Percentiles rank a stretch among this genome's conserved stretches.
These are phyloP conservation scores for Stachybotrys elegans DNA, from an alignment of 2,329 filamentous ascomycete genomes.

Conservation along the genomic window DNA sequence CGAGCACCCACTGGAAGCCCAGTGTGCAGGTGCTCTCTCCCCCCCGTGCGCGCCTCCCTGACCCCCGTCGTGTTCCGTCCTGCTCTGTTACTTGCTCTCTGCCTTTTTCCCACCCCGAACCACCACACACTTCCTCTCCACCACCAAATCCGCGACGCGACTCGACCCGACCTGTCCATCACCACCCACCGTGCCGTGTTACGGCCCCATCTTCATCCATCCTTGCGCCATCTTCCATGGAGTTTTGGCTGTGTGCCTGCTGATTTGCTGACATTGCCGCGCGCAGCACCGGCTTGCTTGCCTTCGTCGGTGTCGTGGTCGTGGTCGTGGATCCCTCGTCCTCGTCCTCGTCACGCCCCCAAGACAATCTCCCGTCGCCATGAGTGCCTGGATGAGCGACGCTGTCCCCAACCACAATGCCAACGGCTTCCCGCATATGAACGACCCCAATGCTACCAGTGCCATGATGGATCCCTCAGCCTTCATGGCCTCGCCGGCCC, in stretches of 20 bases:
- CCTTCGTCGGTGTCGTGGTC: constrained; percentile 16
- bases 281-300: constrained; percentile 33
- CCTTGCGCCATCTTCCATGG: constrained; percentile 32
- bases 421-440: constrained; percentile 62
- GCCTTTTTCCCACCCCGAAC: constrained; percentile 24
- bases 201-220: constrained; percentile 40
- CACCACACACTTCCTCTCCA: constrained; percentile 26
- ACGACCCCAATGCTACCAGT: constrained; percentile 51
- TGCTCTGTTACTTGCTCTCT: constrained; percentile 2
- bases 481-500: constrained; percentile 55
- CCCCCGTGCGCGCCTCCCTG: neutral
- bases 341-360: neutral
- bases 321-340: no score
- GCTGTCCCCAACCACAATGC: constrained; percentile 66
- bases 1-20: neutral
- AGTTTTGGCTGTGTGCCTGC: constrained; percentile 30
- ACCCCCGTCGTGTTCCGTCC: neutral
- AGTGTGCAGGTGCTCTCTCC: constrained; percentile 3
- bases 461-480: constrained; percentile 62
- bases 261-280: constrained; percentile 40
- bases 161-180: constrained; percentile 29
- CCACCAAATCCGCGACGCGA: constrained; percentile 38
- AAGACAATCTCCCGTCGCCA: constrained; percentile 39
- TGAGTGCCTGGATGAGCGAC: constrained; percentile 72
- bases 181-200: constrained; percentile 38